Evolutionary conservation across 441 rosid genomes (phyloP).

Genomic region (Pelargonium cotyledonis): DNA sequence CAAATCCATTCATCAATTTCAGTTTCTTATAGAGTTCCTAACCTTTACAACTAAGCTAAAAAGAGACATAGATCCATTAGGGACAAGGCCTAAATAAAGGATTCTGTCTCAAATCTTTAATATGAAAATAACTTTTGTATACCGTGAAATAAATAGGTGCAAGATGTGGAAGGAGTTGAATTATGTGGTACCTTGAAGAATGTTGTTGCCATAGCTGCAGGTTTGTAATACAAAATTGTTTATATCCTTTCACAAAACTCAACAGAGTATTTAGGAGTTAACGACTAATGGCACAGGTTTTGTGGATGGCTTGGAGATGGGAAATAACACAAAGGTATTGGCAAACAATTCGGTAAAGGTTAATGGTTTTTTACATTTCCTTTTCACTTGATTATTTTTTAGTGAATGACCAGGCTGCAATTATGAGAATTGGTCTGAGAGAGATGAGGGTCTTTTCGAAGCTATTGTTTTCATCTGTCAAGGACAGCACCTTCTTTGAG

Average conservation of each 20-base stretch:
- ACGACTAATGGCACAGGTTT: conserved; percentile 44
- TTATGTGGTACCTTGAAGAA: conserved; percentile 94
- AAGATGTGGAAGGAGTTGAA: conserved; percentile 94
- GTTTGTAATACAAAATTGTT: conserved; percentile 25
- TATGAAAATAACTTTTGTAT: not conserved
- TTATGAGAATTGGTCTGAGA: conserved; percentile 91
- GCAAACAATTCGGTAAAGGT: conserved; percentile 4
- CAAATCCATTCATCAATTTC: not conserved
- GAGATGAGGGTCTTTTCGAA: conserved; percentile 89
- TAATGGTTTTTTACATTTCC: not conserved
- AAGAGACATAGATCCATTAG: not conserved
- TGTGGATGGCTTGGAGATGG: conserved; percentile 96
- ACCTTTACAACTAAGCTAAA: not conserved
- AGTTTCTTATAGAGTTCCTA: not conserved
- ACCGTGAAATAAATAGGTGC: conserved; percentile 38
- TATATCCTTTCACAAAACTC: not conserved
- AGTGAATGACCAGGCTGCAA: conserved; percentile 57
- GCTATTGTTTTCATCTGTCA: conserved; percentile 75
- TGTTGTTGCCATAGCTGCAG: conserved; percentile 89
- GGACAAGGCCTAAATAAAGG: not conserved
- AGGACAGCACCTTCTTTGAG: conserved; percentile 88
- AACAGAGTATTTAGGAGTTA: not conserved
- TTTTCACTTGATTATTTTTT: conserved; percentile 9
- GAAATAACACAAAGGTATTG: conserved; percentile 84
- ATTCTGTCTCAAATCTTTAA: not conserved